A percentile compares a stretch with the other conserved stretches of the same genome.
phyloP scores from a whole-genome alignment of 2,329 filamentous ascomycete species.

The Exophiala dermatitidis region DNA sequence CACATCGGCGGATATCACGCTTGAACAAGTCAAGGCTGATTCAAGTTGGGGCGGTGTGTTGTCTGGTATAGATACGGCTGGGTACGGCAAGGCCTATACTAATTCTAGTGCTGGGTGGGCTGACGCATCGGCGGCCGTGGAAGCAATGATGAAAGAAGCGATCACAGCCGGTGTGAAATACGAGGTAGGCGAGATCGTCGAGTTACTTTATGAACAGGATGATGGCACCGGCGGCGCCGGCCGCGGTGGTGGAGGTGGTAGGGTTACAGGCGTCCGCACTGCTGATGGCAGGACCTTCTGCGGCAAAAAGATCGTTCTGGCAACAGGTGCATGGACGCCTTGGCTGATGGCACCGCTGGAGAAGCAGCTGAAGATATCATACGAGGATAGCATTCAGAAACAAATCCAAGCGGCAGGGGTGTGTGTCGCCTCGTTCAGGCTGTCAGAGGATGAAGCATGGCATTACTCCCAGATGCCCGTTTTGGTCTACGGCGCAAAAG shows the following conservation, averaged over 20 bases:
- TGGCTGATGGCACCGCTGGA: constrained; percentile 47
- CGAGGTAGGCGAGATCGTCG: constrained; percentile 38
- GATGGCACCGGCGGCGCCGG: neutral
- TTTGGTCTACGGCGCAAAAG: constrained; percentile 43
- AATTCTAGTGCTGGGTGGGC: constrained; percentile 50
- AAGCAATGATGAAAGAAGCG: constrained; percentile 40
- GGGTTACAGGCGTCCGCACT: constrained; percentile 43
- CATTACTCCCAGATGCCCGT: constrained; percentile 49
- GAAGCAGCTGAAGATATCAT: constrained; percentile 39
- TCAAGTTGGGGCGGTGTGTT: constrained; percentile 37
- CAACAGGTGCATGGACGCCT: constrained; percentile 52
- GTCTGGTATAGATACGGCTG: constrained; percentile 32
- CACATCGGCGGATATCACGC: constrained; percentile 38
- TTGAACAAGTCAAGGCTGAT: constrained; percentile 34
- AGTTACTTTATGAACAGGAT: constrained; percentile 35
- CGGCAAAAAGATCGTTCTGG: constrained; percentile 50
- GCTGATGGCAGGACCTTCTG: constrained; percentile 41
- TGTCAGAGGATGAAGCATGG: constrained; percentile 45
- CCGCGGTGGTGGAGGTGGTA: too few species aligned
- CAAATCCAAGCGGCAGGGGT: constrained; percentile 56
- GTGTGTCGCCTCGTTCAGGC: constrained; percentile 50
- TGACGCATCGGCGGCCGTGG: constrained; percentile 44
- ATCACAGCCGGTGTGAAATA: constrained; percentile 42
- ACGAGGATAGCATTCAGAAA: constrained; percentile 43
- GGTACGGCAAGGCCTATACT: constrained; percentile 40